Evolutionary conservation across 805 yeast genomes (phyloP), one percentile per base, ranked within the genome.

Genomic region (Candida tallmaniae): DNA sequence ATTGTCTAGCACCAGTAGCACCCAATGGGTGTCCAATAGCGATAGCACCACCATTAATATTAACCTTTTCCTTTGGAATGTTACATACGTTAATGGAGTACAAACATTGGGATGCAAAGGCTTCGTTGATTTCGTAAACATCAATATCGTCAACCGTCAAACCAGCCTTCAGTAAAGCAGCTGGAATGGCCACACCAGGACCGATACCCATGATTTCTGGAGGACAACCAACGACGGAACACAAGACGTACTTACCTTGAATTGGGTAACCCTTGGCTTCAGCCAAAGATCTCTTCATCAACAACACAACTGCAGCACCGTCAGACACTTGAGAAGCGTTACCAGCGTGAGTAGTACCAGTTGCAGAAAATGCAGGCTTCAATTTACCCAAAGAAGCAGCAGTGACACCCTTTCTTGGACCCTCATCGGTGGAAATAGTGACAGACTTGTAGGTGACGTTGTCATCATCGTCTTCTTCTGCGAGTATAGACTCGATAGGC

Each of bases 181-280:
- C 75, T 42, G 98, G 97, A 51, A 90, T 89, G 40, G 97, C 98
- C 50, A 74, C 78, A 18, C 95, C 97, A 39, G 98, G 98, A 28
- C 97, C 98, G 50, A 90, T 79, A 39, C 97, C 98, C 98, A 90
- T 90, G 41, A 89, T 77, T 63, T 87, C 95, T 15, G 97, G 97
- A 36, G 97, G 96, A 29, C 89, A 96, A 50, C 98, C 98, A 37
- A 83, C 90, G 26, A 80, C 68, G 47, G 82, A 75, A 52, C 85
- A 80, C 48, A 80, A 82, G 42, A 88, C 78, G 49, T 76, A 90
- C 67, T 84, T 85, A 42, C 81, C 98, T 39, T 82, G 51, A 41
- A 87, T 78, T 36, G 83, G 80, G 48, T 83, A 71, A 25, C 82
- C 80, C 39, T 80, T 63, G 48, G 73, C 64, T 58, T 83, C 78